phyloP scores from a whole-genome alignment of 768 basidiomycete genomes.

The Heimioporus sp. region DNA sequence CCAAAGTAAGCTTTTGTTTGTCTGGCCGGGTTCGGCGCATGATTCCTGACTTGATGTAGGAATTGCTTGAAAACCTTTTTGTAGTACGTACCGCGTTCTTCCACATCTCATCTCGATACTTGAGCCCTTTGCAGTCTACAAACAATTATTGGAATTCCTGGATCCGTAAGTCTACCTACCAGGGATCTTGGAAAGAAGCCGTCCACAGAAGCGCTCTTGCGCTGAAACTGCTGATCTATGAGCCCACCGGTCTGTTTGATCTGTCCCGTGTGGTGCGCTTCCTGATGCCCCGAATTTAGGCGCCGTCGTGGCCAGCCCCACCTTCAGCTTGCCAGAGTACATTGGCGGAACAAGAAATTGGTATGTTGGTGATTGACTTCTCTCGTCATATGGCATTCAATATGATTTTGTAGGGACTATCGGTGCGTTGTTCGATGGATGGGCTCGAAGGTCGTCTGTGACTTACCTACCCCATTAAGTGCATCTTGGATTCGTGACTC shows the following conservation, averaged over 20 bases:
- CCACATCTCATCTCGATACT: not conserved
- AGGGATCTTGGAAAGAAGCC: conserved; percentile 93
- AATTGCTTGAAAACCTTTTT: conserved; percentile 56
- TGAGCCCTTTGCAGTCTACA: conserved; percentile 48
- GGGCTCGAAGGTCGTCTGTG: not conserved
- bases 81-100: conserved; percentile 36
- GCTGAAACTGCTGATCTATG: conserved; percentile 88
- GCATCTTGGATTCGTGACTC: conserved; percentile 95
- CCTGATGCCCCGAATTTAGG: conserved; percentile 39
- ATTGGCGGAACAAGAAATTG: conserved; percentile 91
- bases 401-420: conserved; percentile 51
- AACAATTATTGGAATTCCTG: conserved; percentile 84
- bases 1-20: conserved; percentile 40
- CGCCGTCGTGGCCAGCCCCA: conserved; percentile 92
- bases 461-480: conserved; percentile 32
- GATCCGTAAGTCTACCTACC: conserved; percentile 88
- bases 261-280: not conserved
- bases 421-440: conserved; percentile 35
- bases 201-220: conserved; percentile 93
- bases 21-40: not conserved
- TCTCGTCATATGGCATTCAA: not conserved
- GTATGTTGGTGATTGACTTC: conserved; percentile 36
- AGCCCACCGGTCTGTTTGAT: conserved; percentile 66
- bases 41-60: conserved; percentile 31
- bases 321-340: conserved; percentile 90